phyloP scores from a whole-genome alignment of 2,329 filamentous ascomycete species.

The Dactylonectria macrodidyma region DNA sequence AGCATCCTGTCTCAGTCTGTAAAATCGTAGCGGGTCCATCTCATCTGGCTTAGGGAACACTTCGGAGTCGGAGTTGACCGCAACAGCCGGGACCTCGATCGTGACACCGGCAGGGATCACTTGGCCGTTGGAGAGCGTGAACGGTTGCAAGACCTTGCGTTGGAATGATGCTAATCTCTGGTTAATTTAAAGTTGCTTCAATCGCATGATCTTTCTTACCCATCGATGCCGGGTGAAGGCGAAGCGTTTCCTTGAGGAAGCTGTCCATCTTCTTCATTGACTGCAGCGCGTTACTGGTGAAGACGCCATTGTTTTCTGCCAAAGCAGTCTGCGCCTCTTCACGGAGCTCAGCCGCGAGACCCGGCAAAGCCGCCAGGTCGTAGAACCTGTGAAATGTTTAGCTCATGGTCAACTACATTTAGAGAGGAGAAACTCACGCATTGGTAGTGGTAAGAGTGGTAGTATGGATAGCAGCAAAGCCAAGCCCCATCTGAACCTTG shows the following conservation, averaged over 20 bases:
- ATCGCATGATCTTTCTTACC: conserved; percentile 46
- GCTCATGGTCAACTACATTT: background rate
- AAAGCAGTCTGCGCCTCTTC: conserved; percentile 63
- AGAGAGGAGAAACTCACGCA: conserved; percentile 49
- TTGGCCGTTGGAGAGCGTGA: conserved; percentile 69
- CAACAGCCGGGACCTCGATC: conserved; percentile 58
- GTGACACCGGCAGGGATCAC: conserved; percentile 60
- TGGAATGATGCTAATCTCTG: conserved; percentile 57
- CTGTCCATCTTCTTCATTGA: conserved; percentile 59
- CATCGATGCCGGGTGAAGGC: conserved; percentile 49
- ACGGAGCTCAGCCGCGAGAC: conserved; percentile 65
- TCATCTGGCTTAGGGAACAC: conserved; percentile 51
- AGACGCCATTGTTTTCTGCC: conserved; percentile 51
- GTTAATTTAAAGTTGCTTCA: background rate
- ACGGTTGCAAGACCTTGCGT: conserved; percentile 65
- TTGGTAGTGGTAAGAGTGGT: conserved; percentile 63
- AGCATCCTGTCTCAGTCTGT: conserved; percentile 53
- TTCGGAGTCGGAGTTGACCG: conserved; percentile 55
- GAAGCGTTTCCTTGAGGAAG: conserved; percentile 57
- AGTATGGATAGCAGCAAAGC: conserved; percentile 67
- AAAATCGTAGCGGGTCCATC: conserved; percentile 63
- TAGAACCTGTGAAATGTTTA: conserved; percentile 56
- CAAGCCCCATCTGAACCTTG: conserved; percentile 59
- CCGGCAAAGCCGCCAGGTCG: conserved; percentile 65
- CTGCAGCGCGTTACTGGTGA: conserved; percentile 53